A percentile compares a stretch with the other conserved stretches of the same genome.
Conservation (phyloP, 768 basidiomycete species). For the Calocera viscosa region DNA sequence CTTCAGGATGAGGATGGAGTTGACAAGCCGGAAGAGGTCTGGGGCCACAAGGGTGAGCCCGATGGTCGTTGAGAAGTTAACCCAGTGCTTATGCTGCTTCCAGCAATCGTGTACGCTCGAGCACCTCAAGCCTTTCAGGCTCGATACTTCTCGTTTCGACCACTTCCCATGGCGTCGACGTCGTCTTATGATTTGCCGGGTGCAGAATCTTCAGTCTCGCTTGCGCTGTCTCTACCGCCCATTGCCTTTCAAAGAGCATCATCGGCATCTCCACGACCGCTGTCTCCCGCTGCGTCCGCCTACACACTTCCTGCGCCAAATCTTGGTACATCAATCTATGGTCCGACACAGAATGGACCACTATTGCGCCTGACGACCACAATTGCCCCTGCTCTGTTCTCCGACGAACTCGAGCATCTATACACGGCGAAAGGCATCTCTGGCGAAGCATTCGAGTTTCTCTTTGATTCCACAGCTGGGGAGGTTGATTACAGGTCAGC, state of each 20-base stretch:
- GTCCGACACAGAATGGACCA: slow-evolving; percentile 12
- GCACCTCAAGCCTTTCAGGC: slow-evolving; percentile 86
- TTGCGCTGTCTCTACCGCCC: slow-evolving; percentile 26
- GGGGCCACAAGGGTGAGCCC: slow-evolving; percentile 84
- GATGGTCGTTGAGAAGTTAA: neutral
- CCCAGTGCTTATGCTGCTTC: neutral
- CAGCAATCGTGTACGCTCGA: slow-evolving; percentile 88
- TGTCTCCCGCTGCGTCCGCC: neutral
- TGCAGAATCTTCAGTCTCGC: slow-evolving; percentile 30
- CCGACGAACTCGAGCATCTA: slow-evolving; percentile 83
- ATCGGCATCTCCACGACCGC: neutral
- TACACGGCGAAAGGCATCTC: slow-evolving; percentile 80
- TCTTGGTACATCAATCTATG: neutral
- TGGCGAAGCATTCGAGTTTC: slow-evolving; percentile 75
- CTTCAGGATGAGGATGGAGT: slow-evolving; percentile 40
- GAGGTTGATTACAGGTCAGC: slow-evolving; percentile 29
- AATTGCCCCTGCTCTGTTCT: slow-evolving; percentile 69
- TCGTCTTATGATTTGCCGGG: slow-evolving; percentile 30
- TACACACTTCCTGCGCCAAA: neutral
- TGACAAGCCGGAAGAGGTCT: slow-evolving; percentile 47
- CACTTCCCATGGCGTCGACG: slow-evolving; percentile 42
- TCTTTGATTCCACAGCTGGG: slow-evolving; percentile 51
- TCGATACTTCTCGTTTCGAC: slow-evolving; percentile 71
- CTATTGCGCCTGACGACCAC: slow-evolving; percentile 52
- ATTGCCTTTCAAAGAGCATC: neutral